Base-by-base conservation (phyloP, 441 rosid genomes). In the Capsella rubella region DNA sequence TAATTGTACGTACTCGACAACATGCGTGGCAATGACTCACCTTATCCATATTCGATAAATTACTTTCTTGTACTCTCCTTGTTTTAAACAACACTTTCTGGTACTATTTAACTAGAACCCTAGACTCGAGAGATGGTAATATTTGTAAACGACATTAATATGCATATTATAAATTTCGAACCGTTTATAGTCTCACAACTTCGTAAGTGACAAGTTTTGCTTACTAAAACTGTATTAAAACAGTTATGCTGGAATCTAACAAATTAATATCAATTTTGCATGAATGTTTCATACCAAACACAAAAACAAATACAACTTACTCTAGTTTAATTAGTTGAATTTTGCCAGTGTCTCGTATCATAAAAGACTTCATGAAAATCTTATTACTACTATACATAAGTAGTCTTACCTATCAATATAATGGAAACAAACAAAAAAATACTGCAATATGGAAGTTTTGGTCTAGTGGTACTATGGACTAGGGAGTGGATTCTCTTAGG, bases 11-110 rank as follows among this genome's bases (percentile, higher is more conserved):
- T 58, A 77, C 68, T 71, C 63, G 72, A 71, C 76, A 71, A 77
- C 73, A 71, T 64, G 64, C 80, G 80, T 77, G 80, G 76, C 80
- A 34, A 35, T 71, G 80, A 77, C 76, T 77, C 76, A 77, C 50
- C 80, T 71, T 77, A 77, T 77, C 76, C 80, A 65, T 28, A 49
- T 64, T 70, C 34, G 46, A 69, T 64, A 63, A 21, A 21, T 46
- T 18, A 47, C 72, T 42, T 61, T 39, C 43, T 34, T 18, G 18
- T 29, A 58, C 61, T 27, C 61, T 15, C n/a, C 53, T 13, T 5
- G 21, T 55, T 47, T 50, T 35, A 3, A 21, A 42, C 63, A 16
- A 40, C 28, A 42, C 39, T 72, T 62, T 27, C 37, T 42, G 4
- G 35, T 61, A 42, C 14, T 60, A 40, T 60, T 60, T 59, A 16